These are phyloP conservation scores for Knoxdaviesia capensis DNA, from an alignment of 2,329 filamentous ascomycete genomes.

Conservation along the genomic window DNA sequence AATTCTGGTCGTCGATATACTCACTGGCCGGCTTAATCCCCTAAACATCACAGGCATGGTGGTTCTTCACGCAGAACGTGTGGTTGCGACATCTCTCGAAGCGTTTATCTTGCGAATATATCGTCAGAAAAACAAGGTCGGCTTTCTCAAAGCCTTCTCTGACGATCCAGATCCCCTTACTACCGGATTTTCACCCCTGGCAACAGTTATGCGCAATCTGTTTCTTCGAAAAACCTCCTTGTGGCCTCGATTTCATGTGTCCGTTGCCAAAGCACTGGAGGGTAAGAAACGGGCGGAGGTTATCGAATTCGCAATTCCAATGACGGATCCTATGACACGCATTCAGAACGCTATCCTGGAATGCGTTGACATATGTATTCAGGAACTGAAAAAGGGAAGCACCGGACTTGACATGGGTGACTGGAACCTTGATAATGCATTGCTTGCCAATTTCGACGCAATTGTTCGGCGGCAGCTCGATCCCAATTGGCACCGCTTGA, in stretches of 20 bases:
- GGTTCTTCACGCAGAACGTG: constrained; percentile 71
- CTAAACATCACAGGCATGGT: constrained; percentile 74
- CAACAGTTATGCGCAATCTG: constrained; percentile 79
- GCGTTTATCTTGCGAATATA: constrained; percentile 91
- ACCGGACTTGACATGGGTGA: constrained; percentile 85
- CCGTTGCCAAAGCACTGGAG: constrained; percentile 75
- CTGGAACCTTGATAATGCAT: constrained; percentile 84
- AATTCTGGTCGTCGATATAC: constrained; percentile 81
- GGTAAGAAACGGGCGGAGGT: constrained; percentile 88
- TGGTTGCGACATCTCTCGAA: constrained; percentile 72
- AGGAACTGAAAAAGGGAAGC: constrained; percentile 83
- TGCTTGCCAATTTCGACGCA: constrained; percentile 82
- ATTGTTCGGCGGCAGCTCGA: constrained; percentile 79
- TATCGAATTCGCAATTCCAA: constrained; percentile 86
- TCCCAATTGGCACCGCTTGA: constrained; percentile 92
- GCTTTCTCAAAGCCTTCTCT: constrained; percentile 91
- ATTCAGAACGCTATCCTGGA: constrained; percentile 92
- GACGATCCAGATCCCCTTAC: constrained; percentile 86
- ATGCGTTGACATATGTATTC: constrained; percentile 86
- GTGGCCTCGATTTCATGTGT: constrained; percentile 85
- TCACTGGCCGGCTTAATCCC: constrained; percentile 66
- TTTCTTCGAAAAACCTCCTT: constrained; percentile 77
- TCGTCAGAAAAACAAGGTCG: constrained; percentile 79
- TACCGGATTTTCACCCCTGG: constrained; percentile 67
- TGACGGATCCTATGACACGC: constrained; percentile 83